Base-by-base conservation (phyloP, 2,329 filamentous ascomycete genomes). In the Colletotrichum australisinense region DNA sequence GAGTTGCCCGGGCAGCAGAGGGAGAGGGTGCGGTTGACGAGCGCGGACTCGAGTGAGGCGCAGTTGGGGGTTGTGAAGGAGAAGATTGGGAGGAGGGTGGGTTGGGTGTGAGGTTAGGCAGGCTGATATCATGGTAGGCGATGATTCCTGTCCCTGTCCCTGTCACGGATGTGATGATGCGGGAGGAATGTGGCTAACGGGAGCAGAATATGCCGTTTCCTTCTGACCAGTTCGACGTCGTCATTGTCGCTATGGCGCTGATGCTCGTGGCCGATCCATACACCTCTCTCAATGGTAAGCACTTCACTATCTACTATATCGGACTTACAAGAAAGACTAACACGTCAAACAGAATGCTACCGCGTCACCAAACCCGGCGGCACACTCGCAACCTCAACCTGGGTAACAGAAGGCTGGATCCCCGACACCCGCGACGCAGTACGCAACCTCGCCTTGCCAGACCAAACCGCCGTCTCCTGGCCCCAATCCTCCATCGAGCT, bases 261-360 rank as follows among this genome's bases (percentile, higher is more conserved):
- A 69, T 69, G 66, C 32, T 63, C 12, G n/a, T 69, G 12, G 49
- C 66, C 4, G 66, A 69, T 5, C 66, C 66, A 5, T 63, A 69
- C n/a, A 63, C 38, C 4, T 53, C 58, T 2, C 16, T 69, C n/a
- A 16, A 24, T 8, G 64, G 64, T 67, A 28, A 49, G 5, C 52
- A 8, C 24, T 2, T 9, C 19, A 0, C 14, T 35, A 2, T 8
- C 32, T 8, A 46, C 0, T 7, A 7, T n/a, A 38, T 4, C 5
- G 12, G 8, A 2, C 5, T 28, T 26, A 6, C 5, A 26, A 30
- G 24, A 22, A 3, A 3, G 4, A 22, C 24, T 58, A 16, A 66
- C 35, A 19, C 9, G 16, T 30, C 4, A 5, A n/a, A 22, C 56
- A 69, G 66, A 69, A 49, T 63, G 49, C 24, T 46, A 46, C 49